Percentiles rank a stretch among this genome's conserved stretches.
Conservation (phyloP, 305 asterid genomes). For the Solanum aculeatissimum region DNA sequence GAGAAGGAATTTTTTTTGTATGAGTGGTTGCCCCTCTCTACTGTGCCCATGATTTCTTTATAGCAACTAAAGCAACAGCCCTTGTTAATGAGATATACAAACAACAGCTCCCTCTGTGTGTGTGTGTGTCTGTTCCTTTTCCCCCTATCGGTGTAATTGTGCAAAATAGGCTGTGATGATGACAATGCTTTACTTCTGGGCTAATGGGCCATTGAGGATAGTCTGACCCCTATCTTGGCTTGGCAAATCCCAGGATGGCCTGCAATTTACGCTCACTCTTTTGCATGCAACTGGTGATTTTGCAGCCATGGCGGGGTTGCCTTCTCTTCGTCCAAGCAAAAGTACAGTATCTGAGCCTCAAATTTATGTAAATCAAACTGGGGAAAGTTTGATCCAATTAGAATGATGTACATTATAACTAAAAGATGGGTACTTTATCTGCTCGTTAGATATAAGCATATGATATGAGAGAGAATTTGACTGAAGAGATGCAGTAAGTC, state of each 20-base stretch:
- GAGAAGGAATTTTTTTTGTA: not conserved
- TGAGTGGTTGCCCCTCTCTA: slow-evolving; percentile 26
- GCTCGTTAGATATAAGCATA: not conserved
- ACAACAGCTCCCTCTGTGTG: not conserved
- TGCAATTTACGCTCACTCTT: slow-evolving; percentile 4
- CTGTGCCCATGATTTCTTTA: slow-evolving; percentile 4
- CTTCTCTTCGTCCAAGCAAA: not conserved
- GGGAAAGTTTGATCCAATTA: not conserved
- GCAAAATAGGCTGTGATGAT: slow-evolving; percentile 6
- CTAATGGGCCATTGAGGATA: not conserved
- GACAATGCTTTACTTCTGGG: not conserved
- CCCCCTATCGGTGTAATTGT: not conserved
- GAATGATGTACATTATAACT: not conserved
- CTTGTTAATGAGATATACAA: not conserved
- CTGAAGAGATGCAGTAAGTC: not conserved
- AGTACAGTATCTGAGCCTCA: slow-evolving; percentile 5
- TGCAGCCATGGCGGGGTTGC: slow-evolving; percentile 15
- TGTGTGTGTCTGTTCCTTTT: not conserved
- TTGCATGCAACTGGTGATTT: slow-evolving; percentile 6
- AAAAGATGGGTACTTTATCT: not conserved
- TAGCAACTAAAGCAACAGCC: not conserved
- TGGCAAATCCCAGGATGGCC: not conserved
- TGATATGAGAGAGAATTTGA: not conserved
- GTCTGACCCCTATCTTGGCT: not conserved
- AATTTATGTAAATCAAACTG: not conserved